Evolutionary conservation across 805 yeast species (phyloP).

Genomic region (Wickerhamomyces alni): DNA sequence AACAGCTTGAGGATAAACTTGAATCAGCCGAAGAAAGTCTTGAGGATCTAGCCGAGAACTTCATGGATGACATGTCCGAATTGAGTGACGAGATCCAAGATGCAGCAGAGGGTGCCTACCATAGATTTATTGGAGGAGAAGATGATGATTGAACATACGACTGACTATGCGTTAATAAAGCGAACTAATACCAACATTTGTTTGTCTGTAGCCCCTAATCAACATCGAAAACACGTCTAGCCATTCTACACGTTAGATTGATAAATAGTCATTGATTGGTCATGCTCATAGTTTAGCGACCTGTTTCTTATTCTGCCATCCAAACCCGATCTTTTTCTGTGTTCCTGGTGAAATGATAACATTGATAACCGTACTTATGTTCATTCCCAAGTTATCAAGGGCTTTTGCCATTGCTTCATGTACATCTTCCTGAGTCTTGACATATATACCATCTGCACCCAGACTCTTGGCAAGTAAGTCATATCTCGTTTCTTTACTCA

Average conservation of each 20-base stretch:
- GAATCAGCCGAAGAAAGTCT: constrained; percentile 23
- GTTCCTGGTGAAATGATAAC: constrained; percentile 57
- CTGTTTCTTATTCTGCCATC: constrained; percentile 56
- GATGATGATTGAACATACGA: background rate
- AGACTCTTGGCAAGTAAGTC: constrained; percentile 49
- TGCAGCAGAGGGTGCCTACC: constrained; percentile 8
- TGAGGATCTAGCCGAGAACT: constrained; percentile 20
- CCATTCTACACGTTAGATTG: too few species aligned
- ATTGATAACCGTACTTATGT: constrained; percentile 44
- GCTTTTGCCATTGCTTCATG: constrained; percentile 29
- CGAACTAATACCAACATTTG: too few species aligned
- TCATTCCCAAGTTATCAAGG: constrained; percentile 23
- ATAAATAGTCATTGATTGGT: too few species aligned
- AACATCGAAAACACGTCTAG: too few species aligned
- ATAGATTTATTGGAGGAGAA: background rate
- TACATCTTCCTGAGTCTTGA: constrained; percentile 36
- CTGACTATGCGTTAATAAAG: too few species aligned
- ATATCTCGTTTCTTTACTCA: constrained; percentile 50
- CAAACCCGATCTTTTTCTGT: constrained; percentile 50
- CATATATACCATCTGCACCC: constrained; percentile 51
- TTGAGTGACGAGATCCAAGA: constrained; percentile 10
- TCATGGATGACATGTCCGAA: constrained; percentile 11
- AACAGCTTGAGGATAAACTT: constrained; percentile 20
- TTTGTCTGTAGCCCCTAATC: too few species aligned
- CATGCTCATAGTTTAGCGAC: constrained; percentile 3